phyloP scores from a whole-genome alignment of 768 basidiomycete species.

The Serendipita sp. region DNA sequence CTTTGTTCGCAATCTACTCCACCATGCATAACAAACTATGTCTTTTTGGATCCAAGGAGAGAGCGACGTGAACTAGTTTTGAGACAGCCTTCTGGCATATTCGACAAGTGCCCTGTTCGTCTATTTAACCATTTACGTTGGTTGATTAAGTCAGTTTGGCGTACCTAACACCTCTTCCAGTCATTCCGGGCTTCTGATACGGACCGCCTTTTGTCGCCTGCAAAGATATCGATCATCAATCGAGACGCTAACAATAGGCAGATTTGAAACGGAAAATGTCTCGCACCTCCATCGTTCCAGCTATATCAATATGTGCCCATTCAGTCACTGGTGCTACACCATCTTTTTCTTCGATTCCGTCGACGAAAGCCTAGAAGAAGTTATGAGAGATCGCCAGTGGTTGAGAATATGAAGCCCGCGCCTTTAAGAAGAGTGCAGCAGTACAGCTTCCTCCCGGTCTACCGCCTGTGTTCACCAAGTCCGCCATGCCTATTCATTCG shows the following conservation, averaged over 20 bases:
- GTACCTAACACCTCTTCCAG: constrained; percentile 63
- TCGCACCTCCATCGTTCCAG: constrained; percentile 49
- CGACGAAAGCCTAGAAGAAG: constrained; percentile 38
- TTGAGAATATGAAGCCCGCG: neutral
- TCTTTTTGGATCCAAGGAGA: no score
- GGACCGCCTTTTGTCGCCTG: constrained; percentile 37
- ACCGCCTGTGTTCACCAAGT: constrained; percentile 45
- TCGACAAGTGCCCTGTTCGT: constrained; percentile 22
- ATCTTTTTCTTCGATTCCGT: constrained; percentile 51
- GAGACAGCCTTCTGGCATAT: constrained; percentile 20
- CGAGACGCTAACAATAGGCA: neutral
- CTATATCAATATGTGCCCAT: constrained; percentile 86
- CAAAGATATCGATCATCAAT: neutral
- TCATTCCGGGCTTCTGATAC: constrained; percentile 65
- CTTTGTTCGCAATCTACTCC: no score
- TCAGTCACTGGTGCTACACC: constrained; percentile 39
- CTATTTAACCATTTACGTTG: no score
- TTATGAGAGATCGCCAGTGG: neutral
- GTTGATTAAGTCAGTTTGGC: constrained; percentile 14
- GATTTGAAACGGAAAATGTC: neutral
- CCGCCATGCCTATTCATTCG: neutral
- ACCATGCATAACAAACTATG: no score
- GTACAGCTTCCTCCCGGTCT: constrained; percentile 56
- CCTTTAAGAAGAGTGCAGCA: constrained; percentile 74
- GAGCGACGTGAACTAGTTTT: no score